Percentiles rank a stretch among this genome's conserved stretches.
phyloP scores from a whole-genome alignment of 306 rosid species.

The Macrotyloma uniflorum region DNA sequence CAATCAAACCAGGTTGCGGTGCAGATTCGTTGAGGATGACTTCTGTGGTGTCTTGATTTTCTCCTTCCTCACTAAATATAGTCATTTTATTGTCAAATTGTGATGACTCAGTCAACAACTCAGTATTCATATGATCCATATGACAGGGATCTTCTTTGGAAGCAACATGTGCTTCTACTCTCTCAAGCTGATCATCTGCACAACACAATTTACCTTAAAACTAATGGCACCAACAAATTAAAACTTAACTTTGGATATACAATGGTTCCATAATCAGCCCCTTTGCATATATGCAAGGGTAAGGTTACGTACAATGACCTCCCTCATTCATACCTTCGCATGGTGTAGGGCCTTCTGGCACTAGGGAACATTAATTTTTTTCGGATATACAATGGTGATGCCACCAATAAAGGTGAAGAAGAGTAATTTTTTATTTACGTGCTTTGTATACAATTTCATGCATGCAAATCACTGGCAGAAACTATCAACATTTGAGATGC shows the following conservation, averaged over 20 bases:
- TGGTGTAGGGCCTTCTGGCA: too few species aligned
- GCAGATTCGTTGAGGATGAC: constrained; percentile 30
- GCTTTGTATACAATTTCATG: neutral
- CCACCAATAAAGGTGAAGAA: neutral
- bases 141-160: constrained; percentile 30
- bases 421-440: neutral
- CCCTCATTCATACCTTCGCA: neutral
- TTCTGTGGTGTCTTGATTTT: constrained; percentile 34
- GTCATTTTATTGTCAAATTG: constrained; percentile 30
- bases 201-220: constrained; percentile 15
- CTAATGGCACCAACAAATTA: neutral
- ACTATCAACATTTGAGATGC: neutral
- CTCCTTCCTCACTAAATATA: constrained; percentile 32
- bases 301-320: neutral
- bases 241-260: neutral
- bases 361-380: neutral
- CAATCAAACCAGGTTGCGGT: constrained; percentile 33
- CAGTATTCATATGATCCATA: constrained; percentile 32
- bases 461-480: neutral
- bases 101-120: constrained; percentile 31
- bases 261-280: neutral
- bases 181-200: constrained; percentile 52
- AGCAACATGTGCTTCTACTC: constrained; percentile 30
- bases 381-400: neutral
- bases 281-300: neutral